Evolutionary conservation across 2,329 filamentous ascomycete genomes (phyloP), one percentile per base, ranked within the genome.

Genomic region (Cladosporium sp.): DNA sequence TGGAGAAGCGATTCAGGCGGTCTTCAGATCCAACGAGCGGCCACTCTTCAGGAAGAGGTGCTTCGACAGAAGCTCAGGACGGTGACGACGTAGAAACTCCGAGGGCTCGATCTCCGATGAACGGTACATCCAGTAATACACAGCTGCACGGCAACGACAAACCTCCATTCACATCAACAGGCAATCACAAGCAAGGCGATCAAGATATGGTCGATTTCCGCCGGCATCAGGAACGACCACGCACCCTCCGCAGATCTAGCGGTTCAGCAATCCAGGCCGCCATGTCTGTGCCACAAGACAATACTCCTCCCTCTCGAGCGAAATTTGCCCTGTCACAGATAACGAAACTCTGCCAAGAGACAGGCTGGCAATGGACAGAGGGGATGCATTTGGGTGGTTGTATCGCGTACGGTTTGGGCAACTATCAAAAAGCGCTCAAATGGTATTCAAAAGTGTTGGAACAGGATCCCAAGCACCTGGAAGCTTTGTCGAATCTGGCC

Each of bases 301-400:
- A 80, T 54, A 71, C 72, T 5, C 74, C 75, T 14, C 71, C 69
- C 49, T 77, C 82, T 64, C 86, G 84, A 69, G 92, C 92, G 10
- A 85, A 83, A 57, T 82, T 85, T 7, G 90, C 91, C 2, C 79
- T 96, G 24, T 87, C 91, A 44, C 87, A 92, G 73, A 82, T 97
- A 24, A 88, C 87, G 18, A 87, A 84, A 69, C 80, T 96, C 7
- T 96, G 92, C 75, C 88, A 91, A 72, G 90, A 94, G 76, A 92
- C 90, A 73, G 85, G 85, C 11, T 95, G 92, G 91, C 86, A 88
- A 72, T 99, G 95, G 95, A 86, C 93, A 63, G 94, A 98, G 75
- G 95, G 95, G 2, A 93, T 98, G 82, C 83, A 98, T 47, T 83
- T 98, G 7, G 92, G 91, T 47, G 95, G 95, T 2, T 98, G 95